These are phyloP conservation scores for Xylariaceae sp. DNA, from an alignment of 2,329 filamentous ascomycete species.

Conservation along the genomic window DNA sequence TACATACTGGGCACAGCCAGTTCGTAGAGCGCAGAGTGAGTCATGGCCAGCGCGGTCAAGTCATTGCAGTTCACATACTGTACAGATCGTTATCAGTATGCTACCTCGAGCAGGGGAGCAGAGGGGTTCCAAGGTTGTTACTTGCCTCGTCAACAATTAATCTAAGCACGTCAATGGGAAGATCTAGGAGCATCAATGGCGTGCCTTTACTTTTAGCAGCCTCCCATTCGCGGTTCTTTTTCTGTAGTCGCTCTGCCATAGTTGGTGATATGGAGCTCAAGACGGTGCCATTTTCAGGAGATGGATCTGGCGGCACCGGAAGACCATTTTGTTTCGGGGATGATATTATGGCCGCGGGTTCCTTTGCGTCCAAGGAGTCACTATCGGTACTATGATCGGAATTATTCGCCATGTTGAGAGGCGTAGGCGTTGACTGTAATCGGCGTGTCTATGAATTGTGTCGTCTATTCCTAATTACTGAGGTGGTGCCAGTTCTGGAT, in stretches of 20 bases:
- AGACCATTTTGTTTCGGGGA: conserved; percentile 19
- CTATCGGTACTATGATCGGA: conserved; percentile 21
- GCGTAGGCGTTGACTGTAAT: background rate
- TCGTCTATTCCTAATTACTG: background rate
- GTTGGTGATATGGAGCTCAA: conserved; percentile 20
- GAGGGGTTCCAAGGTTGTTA: background rate
- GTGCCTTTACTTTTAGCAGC: conserved; percentile 52
- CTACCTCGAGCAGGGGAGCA: background rate
- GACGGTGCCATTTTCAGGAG: conserved; percentile 19
- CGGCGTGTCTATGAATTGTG: background rate
- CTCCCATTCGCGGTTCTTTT: conserved; percentile 63
- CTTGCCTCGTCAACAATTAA: conserved; percentile 72
- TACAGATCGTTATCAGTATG: conserved; percentile 11
- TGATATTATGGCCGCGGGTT: conserved; percentile 14
- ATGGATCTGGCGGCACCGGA: conserved; percentile 17
- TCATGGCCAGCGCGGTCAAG: conserved; percentile 69
- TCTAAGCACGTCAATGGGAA: conserved; percentile 72
- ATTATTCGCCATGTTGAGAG: conserved; percentile 23
- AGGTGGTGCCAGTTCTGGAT: background rate
- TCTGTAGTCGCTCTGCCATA: conserved; percentile 43
- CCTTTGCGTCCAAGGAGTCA: conserved; percentile 17
- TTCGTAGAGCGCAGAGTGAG: conserved; percentile 70
- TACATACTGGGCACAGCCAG: conserved; percentile 76
- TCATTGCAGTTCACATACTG: conserved; percentile 79
- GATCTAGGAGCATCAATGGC: conserved; percentile 63